Evolutionary conservation across 257 asterid species (phyloP), one percentile per base, ranked within the genome.

Genomic region (Gentiana dahurica): DNA sequence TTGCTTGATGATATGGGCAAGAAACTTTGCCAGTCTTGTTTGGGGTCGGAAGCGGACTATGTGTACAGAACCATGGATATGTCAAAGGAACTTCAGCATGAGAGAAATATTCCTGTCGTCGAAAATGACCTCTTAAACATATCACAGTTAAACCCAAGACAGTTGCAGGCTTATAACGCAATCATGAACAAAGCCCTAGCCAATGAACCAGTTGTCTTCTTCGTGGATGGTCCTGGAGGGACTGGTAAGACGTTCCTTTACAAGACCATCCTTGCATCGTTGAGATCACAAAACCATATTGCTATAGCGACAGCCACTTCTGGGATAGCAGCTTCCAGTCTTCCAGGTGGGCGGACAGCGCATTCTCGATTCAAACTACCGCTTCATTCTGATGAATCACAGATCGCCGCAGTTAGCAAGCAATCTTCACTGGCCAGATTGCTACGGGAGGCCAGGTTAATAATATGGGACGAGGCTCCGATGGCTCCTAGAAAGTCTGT

Each of bases 321-420:
- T 44, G 52, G 54, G 4, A 53, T 58, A 5, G 54, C 54, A 15
- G 33, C 53, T 8, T 4, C 37, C 7, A 33, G 32, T 4, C 47
- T 58, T 9, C 53, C 53, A 1, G 38, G 51, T 8, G n/a, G 6
- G 35, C 24, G 37, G 12, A 0, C 51, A 3, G 10, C 11, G 12
- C 5, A 45, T 64, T 44, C n/a, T 1, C 24, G 57, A 47, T 64
- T 64, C n/a, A 39, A 49, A 33, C 56, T 56, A 1, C 62, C 58
- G 2, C n/a, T 63, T 2, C 5, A 41, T 0, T 6, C 4, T 0
- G 4, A 6, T 3, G 34, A 34, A 1, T 33, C n/a, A 1, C 9
- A 9, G 0, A 35, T 0, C 8, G 51, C 52, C 2, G 35, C 48
- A 1, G 4, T 62, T 0, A 53, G 73, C 3, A 68, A 55, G 24